Conservation (phyloP, 192 early-diverging fungal species). For the Chytriomyces sp. region DNA sequence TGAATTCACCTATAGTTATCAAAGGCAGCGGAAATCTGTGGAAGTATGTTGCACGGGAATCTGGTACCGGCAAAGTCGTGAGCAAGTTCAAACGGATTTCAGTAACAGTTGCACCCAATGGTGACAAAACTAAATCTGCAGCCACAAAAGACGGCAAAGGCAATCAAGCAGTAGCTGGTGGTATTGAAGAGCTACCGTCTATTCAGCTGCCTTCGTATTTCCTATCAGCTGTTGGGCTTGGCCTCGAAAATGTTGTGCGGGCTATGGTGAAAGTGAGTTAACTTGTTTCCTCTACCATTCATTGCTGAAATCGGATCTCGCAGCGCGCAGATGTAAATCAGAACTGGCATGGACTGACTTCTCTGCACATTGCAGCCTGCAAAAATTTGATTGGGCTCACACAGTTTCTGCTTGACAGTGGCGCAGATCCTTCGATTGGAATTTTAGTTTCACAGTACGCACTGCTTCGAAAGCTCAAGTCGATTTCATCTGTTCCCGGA, state of each 20-base stretch:
- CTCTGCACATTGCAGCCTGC: constrained; percentile 46
- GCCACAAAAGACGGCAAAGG: background rate
- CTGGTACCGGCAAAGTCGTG: constrained; percentile 24
- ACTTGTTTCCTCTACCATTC: background rate
- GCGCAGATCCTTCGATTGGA: constrained; percentile 43
- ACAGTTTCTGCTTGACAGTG: constrained; percentile 46
- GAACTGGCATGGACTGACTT: constrained; percentile 57
- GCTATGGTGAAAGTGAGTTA: constrained; percentile 54
- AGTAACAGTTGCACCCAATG: background rate
- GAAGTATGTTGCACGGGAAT: constrained; percentile 27
- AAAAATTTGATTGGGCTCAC: constrained; percentile 38
- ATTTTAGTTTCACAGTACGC: constrained; percentile 42
- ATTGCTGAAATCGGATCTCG: background rate
- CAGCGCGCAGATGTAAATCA: constrained; percentile 47
- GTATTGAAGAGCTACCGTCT: background rate
- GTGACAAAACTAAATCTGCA: background rate
- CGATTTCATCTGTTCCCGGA: background rate
- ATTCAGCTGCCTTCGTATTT: constrained; percentile 56
- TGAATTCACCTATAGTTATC: constrained; percentile 48
- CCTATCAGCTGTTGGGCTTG: constrained; percentile 47
- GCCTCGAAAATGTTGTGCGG: constrained; percentile 48
- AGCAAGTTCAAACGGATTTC: constrained; percentile 24
- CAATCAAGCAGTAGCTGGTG: constrained; percentile 5
- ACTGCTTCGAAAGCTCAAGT: constrained; percentile 45
- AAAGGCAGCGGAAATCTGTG: constrained; percentile 27